phyloP scores from a whole-genome alignment of 2,329 filamentous ascomycete genomes.

The Aspergillus amoenus region DNA sequence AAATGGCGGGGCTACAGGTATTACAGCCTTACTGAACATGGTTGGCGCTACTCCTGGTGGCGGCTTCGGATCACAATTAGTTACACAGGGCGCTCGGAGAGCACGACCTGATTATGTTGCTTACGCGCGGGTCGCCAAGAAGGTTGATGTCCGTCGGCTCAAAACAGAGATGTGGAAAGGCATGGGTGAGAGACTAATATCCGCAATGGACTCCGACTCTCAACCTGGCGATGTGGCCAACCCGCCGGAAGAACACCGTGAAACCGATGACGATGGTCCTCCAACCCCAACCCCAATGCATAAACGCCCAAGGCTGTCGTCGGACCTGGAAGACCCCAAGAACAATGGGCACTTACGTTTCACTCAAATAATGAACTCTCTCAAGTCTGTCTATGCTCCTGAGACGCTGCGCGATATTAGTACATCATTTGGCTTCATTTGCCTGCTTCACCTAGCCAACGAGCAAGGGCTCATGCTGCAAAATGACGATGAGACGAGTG shows the following conservation, averaged over 20 bases:
- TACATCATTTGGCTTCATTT: constrained; percentile 91
- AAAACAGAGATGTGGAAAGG: constrained; percentile 67
- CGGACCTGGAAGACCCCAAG: constrained; percentile 35
- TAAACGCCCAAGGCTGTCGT: constrained; percentile 25
- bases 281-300: constrained; percentile 35
- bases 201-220: constrained; percentile 32
- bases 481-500: constrained; percentile 49
- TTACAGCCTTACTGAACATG: constrained; percentile 41
- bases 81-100: constrained; percentile 59
- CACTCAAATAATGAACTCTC: constrained; percentile 84
- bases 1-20: constrained; percentile 34
- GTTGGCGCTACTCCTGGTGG: constrained; percentile 40
- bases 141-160: constrained; percentile 63
- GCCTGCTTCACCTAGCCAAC: constrained; percentile 84
- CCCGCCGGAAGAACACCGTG: constrained; percentile 16
- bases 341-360: constrained; percentile 69
- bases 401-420: constrained; percentile 90
- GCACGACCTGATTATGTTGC: constrained; percentile 65
- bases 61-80: constrained; percentile 62
- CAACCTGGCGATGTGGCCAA: constrained; percentile 25
- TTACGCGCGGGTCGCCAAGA: constrained; percentile 65
- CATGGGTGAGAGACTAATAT: constrained; percentile 51
- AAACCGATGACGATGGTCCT: constrained; percentile 31
- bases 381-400: constrained; percentile 83
- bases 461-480: constrained; percentile 84